Conservation (phyloP, 2,329 filamentous ascomycete species). For the Sporothrix phasma region DNA sequence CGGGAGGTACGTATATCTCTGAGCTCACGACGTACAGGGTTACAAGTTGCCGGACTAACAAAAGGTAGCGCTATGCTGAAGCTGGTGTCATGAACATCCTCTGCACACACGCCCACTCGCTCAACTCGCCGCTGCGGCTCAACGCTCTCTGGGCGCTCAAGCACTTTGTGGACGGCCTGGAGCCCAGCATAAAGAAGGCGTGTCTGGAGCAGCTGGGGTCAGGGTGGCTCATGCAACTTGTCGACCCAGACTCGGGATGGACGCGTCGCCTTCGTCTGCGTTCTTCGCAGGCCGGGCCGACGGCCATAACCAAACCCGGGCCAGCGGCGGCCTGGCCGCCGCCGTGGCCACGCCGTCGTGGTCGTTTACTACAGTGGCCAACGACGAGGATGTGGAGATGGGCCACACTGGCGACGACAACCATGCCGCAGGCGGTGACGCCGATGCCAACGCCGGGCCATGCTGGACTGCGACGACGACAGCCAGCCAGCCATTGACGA, state of each 20-base stretch:
- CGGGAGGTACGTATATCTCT: conserved; percentile 56
- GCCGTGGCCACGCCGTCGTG: conserved; percentile 23
- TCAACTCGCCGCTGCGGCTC: conserved; percentile 66
- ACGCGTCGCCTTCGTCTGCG: conserved; percentile 27
- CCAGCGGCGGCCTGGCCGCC: conserved; percentile 20
- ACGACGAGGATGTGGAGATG: conserved; percentile 51
- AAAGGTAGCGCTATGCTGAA: conserved; percentile 55
- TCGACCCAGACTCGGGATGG: conserved; percentile 53
- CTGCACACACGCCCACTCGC: conserved; percentile 74
- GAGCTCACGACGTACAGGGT: neutral
- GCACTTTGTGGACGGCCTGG: conserved; percentile 67
- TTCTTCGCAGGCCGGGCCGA: conserved; percentile 27
- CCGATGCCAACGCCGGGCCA: conserved; percentile 15
- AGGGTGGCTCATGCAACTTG: conserved; percentile 70
- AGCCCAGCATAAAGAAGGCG: conserved; percentile 61
- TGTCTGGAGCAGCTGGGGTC: conserved; percentile 69
- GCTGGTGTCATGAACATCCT: conserved; percentile 65
- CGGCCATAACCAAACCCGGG: neutral
- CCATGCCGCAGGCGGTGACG: conserved; percentile 12
- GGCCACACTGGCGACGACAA: conserved; percentile 28
- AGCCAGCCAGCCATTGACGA: neutral
- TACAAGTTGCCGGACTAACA: neutral
- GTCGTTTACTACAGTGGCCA: conserved; percentile 22
- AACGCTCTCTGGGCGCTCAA: conserved; percentile 92
- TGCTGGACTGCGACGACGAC: neutral